These are phyloP conservation scores for Pichia pseudocactophila DNA, from an alignment of 805 yeast species.

Conservation along the genomic window DNA sequence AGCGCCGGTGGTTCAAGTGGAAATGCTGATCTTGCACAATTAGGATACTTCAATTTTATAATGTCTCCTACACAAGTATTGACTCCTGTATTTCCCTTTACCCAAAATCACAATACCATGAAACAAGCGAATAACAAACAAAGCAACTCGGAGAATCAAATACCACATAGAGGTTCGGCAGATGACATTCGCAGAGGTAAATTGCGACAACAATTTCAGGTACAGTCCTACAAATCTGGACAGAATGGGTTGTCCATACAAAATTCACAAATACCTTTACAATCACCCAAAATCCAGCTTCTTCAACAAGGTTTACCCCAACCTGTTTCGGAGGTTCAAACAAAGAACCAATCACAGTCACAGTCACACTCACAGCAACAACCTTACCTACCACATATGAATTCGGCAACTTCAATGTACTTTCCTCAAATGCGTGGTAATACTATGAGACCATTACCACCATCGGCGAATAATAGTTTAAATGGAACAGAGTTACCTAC, in stretches of 20 bases:
- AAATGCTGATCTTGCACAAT: constrained; percentile 9
- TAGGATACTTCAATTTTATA: constrained; percentile 24
- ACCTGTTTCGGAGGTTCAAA: constrained; percentile 15
- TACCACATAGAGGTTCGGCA: not conserved
- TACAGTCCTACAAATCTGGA: constrained; percentile 17
- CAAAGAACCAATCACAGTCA: constrained; percentile 21
- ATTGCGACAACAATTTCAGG: constrained; percentile 19
- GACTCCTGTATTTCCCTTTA: constrained; percentile 16
- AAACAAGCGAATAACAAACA: not conserved
- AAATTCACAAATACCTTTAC: constrained; percentile 12
- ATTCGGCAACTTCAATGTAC: constrained; percentile 13
- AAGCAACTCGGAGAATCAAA: not conserved
- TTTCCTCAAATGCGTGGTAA: constrained; percentile 5
- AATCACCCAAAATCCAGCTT: constrained; percentile 3
- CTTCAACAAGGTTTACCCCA: not conserved
- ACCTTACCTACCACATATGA: constrained; percentile 9
- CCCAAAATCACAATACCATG: constrained; percentile 3
- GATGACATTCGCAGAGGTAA: constrained; percentile 8
- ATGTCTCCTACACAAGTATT: constrained; percentile 26
- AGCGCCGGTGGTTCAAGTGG: constrained; percentile 5
- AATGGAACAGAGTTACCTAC: constrained; percentile 1
- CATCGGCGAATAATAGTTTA: not conserved
- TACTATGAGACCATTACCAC: constrained; percentile 1
- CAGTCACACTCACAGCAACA: constrained; percentile 11
- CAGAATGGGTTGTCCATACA: constrained; percentile 12